Base-by-base conservation (phyloP, 1,284 basidiomycete species). In the Coniophora puteana region DNA sequence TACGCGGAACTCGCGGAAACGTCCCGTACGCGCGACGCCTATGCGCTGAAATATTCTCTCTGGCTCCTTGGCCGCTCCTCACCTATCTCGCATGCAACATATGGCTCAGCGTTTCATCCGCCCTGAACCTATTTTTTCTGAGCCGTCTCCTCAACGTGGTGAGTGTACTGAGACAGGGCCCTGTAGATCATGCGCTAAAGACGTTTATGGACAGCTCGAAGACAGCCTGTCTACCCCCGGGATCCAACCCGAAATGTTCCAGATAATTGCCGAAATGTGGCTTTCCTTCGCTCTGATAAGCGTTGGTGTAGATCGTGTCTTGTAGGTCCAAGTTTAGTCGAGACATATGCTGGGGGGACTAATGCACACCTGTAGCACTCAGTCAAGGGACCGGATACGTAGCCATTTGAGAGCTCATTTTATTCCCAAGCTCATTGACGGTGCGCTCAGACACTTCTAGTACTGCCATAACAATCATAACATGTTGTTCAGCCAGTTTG, bases 401-500 rank as follows among this genome's bases (percentile, higher is more conserved):
- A 38, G 42, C 2, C 54, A 57, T 33, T 50, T 71, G 3, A 60
- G 65, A 32, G 50, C 52, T 3, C 51, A 66, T 39, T 68, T 68
- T 39, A 45, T 66, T 11, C 71, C 70, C 1, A 52, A 49, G 31
- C 40, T 72, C 8, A 67, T 60, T 13, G 42, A 49, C 48, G 65
- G 71, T 69, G 44, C 13, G 12, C 29, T 40, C 12, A 28, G 11
- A 21, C 5, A 35, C 24, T 18, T 16, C 4, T 32, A 2, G 17
- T 17, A 30, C 36, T 46, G 10, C 33, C 21, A 12, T 17, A 25
- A 17, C 18, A 2, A 13, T 38, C 3, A 35, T n/a, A 13, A 17
- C 8, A 20, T n/a, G 13, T 5, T 25, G 31, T 41, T 7, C 22
- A 61, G 56, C 57, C 1, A 56, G 55, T 20, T 16, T 58, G 24